Percentiles rank a stretch among this genome's conserved stretches.
These are phyloP conservation scores for Bolboschoenus planiculmis DNA, from an alignment of 176 grass and related monocot species.

Conservation along the genomic window DNA sequence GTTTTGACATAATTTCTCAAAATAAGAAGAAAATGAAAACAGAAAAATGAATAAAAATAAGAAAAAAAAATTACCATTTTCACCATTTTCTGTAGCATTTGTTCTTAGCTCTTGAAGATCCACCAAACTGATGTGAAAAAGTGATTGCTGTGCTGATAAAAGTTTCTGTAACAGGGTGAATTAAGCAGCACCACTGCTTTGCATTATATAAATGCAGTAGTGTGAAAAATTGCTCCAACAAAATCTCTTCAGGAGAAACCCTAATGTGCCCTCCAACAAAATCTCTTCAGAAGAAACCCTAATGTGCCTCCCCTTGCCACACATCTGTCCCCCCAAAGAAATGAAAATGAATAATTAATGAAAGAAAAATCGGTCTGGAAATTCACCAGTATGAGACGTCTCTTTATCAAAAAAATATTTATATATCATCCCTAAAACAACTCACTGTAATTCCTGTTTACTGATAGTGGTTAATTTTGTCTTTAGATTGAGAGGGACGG, in stretches of 20 bases:
- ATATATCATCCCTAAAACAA: neutral
- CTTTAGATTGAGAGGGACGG: conserved; percentile 78
- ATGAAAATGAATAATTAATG: neutral
- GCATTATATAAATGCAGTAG: neutral
- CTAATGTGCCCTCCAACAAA: neutral
- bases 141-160: neutral
- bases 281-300: neutral
- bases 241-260: neutral
- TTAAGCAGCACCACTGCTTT: neutral
- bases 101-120: neutral
- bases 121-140: neutral
- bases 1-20: neutral
- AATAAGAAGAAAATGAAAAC: neutral
- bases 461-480: conserved; percentile 19
- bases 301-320: neutral
- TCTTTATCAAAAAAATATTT: neutral
- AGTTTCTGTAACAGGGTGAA: neutral
- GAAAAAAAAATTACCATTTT: neutral
- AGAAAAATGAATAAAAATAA: neutral
- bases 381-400: neutral
- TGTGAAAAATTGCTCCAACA: neutral
- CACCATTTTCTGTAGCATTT: neutral
- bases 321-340: neutral
- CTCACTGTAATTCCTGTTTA: neutral
- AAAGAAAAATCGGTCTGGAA: neutral